These are phyloP conservation scores for Magnusiomyces ingens DNA, from an alignment of 1,139 yeast genomes.

Conservation along the genomic window DNA sequence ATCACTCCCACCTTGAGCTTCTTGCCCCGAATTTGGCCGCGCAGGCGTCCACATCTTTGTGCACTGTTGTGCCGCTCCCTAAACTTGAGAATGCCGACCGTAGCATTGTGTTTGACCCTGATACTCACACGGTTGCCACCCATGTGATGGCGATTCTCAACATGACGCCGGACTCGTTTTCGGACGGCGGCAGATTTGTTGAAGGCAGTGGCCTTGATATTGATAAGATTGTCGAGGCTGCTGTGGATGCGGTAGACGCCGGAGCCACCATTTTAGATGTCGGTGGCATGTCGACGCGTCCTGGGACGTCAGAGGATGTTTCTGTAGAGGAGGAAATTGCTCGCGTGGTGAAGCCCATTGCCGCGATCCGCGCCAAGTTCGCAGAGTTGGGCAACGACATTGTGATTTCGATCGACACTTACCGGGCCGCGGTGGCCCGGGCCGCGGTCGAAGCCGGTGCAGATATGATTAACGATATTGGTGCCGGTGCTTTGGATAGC, in stretches of 20 bases:
- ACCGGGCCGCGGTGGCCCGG: conserved; percentile 66
- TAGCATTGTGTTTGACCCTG: conserved; percentile 26
- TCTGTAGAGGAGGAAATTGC: conserved; percentile 49
- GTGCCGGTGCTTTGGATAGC: conserved; percentile 70
- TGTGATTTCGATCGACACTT: conserved; percentile 77
- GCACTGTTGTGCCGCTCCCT: conserved; percentile 30
- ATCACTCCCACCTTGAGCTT: conserved; percentile 59
- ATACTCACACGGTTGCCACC: conserved; percentile 23
- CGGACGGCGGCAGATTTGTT: conserved; percentile 65
- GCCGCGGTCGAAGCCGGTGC: conserved; percentile 70
- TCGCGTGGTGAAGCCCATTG: conserved; percentile 65
- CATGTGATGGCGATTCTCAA: conserved; percentile 79
- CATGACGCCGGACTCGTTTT: conserved; percentile 90
- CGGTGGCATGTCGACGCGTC: conserved; percentile 92
- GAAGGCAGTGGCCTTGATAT: conserved; percentile 25
- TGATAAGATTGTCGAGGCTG: conserved; percentile 37
- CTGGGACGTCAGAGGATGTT: conserved; percentile 51
- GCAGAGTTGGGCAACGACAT: conserved; percentile 27
- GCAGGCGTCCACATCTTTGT: conserved; percentile 29
- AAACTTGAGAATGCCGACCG: conserved; percentile 15
- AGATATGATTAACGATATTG: conserved; percentile 84
- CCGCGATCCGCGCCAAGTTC: conserved; percentile 45
- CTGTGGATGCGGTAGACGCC: conserved; percentile 42
- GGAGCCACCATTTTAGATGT: conserved; percentile 74
- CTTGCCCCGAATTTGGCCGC: conserved; percentile 26